A percentile compares a stretch with the other conserved stretches of the same genome.
Evolutionary conservation across 2,329 filamentous ascomycete genomes (phyloP).

Genomic region (Fusarium austroafricanum): DNA sequence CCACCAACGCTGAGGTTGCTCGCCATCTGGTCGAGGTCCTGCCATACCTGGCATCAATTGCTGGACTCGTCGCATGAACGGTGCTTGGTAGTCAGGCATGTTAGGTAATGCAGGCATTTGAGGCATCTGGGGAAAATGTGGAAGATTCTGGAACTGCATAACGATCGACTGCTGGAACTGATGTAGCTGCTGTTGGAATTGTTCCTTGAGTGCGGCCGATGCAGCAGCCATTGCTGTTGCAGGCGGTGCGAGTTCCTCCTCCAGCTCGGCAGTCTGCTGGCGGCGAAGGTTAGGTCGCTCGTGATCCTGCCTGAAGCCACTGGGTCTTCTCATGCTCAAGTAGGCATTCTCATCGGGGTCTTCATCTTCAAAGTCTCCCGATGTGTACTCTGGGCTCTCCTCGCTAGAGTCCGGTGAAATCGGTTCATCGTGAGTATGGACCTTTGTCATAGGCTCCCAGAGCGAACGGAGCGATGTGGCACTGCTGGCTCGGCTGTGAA

Average conservation of each 20-base stretch:
- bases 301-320: slow-evolving; percentile 44
- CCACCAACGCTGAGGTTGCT: slow-evolving; percentile 68
- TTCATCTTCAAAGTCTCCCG: slow-evolving; percentile 57
- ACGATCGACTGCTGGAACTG: slow-evolving; percentile 76
- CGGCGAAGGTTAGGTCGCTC: slow-evolving; percentile 53
- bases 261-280: slow-evolving; percentile 53
- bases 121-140: slow-evolving; percentile 69
- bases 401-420: slow-evolving; percentile 57
- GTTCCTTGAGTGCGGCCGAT: slow-evolving; percentile 77
- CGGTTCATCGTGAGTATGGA: slow-evolving; percentile 49
- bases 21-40: slow-evolving; percentile 60
- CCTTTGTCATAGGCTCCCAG: slow-evolving; percentile 66
- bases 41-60: slow-evolving; percentile 76
- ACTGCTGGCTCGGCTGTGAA: slow-evolving; percentile 73
- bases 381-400: slow-evolving; percentile 60
- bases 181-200: slow-evolving; percentile 78
- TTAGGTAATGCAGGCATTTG: slow-evolving; percentile 65
- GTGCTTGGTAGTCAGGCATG: slow-evolving; percentile 79
- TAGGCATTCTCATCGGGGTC: slow-evolving; percentile 54
- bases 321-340: slow-evolving; percentile 52
- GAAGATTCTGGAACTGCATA: slow-evolving; percentile 70
- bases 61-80: slow-evolving; percentile 77
- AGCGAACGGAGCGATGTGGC: slow-evolving; percentile 74
- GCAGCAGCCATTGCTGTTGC: slow-evolving; percentile 73
- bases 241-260: slow-evolving; percentile 61